A percentile compares a stretch with the other conserved stretches of the same genome.
Evolutionary conservation across 805 yeast genomes (phyloP).

Genomic region (Candida maesae): DNA sequence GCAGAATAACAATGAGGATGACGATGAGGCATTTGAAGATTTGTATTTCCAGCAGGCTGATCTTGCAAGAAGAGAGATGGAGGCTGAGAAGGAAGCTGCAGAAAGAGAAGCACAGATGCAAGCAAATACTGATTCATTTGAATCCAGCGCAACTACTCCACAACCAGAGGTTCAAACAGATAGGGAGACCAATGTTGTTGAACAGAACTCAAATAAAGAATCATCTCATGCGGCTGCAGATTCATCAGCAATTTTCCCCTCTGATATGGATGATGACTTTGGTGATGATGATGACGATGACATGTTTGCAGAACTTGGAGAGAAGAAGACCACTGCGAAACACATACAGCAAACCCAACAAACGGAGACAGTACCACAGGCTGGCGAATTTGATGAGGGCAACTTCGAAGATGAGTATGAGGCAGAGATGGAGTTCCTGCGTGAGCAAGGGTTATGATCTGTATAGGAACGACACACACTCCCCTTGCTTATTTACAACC

Average conservation of each 20-base stretch:
- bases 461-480: not conserved
- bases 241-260: not conserved
- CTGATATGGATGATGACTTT: not conserved
- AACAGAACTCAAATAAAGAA: too few species aligned
- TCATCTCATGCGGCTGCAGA: not conserved
- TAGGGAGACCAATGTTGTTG: too few species aligned
- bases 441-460: slow-evolving; percentile 7
- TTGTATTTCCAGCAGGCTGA: slow-evolving; percentile 1
- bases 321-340: not conserved
- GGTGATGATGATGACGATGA: not conserved
- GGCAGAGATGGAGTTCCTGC: slow-evolving; percentile 25
- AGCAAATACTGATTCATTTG: too few species aligned
- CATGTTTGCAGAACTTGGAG: not conserved
- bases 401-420: slow-evolving; percentile 17
- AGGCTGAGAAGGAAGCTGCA: too few species aligned
- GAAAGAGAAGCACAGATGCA: too few species aligned
- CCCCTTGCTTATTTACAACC: too few species aligned
- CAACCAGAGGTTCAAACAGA: too few species aligned
- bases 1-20: not conserved
- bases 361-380: not conserved
- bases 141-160: too few species aligned
- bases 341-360: not conserved
- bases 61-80: not conserved
- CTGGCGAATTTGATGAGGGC: slow-evolving; percentile 15
- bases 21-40: not conserved